Conservation (phyloP, 108 stramenopile species). For the Cyclostephanos invisitatus region DNA sequence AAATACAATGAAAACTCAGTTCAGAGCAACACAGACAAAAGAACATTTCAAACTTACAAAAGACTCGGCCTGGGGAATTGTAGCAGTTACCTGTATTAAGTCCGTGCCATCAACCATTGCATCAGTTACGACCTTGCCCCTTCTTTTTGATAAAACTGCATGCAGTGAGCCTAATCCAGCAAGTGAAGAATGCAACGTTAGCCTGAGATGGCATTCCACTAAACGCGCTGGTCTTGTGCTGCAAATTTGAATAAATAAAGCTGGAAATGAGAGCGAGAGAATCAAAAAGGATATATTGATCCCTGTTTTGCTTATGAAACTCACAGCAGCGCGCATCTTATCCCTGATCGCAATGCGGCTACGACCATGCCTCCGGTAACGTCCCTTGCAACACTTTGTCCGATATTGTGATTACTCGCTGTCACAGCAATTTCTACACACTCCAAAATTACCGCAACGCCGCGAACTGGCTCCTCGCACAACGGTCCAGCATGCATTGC, state of each 20-base stretch:
- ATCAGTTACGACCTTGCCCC: slow-evolving; percentile 86
- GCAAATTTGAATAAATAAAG: background rate
- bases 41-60: slow-evolving; percentile 42
- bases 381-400: slow-evolving; percentile 49
- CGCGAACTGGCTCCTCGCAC: slow-evolving; percentile 87
- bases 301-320: slow-evolving; percentile 7
- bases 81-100: slow-evolving; percentile 75
- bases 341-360: slow-evolving; percentile 71
- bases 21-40: background rate
- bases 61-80: slow-evolving; percentile 85
- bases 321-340: slow-evolving; percentile 77
- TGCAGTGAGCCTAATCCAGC: slow-evolving; percentile 80
- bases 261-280: background rate
- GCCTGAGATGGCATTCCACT: slow-evolving; percentile 77
- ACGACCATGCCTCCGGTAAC: slow-evolving; percentile 82
- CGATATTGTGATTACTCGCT: slow-evolving; percentile 18
- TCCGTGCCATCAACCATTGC: slow-evolving; percentile 93
- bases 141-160: slow-evolving; percentile 77
- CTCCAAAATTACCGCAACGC: slow-evolving; percentile 80
- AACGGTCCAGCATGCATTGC: slow-evolving; percentile 81
- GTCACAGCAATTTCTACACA: slow-evolving; percentile 77
- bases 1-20: background rate
- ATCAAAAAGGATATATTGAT: background rate
- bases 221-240: slow-evolving; percentile 76
- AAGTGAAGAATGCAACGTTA: slow-evolving; percentile 84